Conservation (phyloP, 2,329 filamentous ascomycete species). For the Cytospora mali region DNA sequence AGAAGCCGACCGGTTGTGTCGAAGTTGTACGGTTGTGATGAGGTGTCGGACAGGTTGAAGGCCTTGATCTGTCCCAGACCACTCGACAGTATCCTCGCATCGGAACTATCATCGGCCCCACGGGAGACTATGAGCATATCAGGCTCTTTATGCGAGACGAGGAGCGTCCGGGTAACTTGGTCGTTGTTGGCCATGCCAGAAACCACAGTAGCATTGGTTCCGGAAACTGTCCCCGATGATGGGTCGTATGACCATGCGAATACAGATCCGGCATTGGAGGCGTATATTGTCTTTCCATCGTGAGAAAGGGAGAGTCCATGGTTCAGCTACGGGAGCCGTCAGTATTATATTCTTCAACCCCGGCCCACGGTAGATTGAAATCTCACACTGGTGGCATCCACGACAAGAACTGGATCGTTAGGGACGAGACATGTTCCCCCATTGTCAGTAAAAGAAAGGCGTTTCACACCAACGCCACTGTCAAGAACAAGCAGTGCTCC, state of each 20-base stretch:
- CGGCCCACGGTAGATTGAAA: neutral
- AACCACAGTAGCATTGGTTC: conserved; percentile 51
- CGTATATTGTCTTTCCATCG: conserved; percentile 51
- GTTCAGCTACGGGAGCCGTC: conserved; percentile 44
- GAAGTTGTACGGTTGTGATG: conserved; percentile 46
- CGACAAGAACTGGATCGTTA: conserved; percentile 28
- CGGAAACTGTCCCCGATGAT: conserved; percentile 45
- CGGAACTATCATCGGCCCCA: conserved; percentile 62
- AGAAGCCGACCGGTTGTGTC: conserved; percentile 51
- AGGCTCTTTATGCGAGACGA: conserved; percentile 54
- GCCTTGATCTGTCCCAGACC: conserved; percentile 65
- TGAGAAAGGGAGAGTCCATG: conserved; percentile 52
- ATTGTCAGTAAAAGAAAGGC: conserved; percentile 45
- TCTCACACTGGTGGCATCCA: conserved; percentile 42
- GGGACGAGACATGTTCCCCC: conserved; percentile 44
- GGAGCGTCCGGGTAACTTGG: conserved; percentile 64
- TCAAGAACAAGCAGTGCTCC: conserved; percentile 51
- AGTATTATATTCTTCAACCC: neutral
- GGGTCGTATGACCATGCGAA: conserved; percentile 65
- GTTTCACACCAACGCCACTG: conserved; percentile 46
- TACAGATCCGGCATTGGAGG: conserved; percentile 56
- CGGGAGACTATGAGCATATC: conserved; percentile 63
- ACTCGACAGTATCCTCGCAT: conserved; percentile 49
- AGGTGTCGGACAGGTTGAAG: conserved; percentile 37
- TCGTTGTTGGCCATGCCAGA: conserved; percentile 60